Conservation (phyloP, 2,329 filamentous ascomycete species). For the Leptographium lundbergii region DNA sequence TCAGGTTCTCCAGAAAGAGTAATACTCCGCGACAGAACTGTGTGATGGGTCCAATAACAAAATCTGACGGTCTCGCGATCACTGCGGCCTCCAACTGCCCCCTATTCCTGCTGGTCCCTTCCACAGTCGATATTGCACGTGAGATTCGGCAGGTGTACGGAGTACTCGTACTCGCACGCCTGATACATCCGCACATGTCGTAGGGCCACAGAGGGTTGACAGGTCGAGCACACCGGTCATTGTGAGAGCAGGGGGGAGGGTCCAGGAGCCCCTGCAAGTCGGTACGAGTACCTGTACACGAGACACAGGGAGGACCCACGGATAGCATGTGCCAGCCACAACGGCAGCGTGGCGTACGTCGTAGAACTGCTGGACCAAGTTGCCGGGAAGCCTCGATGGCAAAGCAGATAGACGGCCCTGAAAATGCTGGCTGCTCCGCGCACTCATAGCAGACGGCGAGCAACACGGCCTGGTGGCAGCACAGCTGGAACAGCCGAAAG, state of each 20-base stretch:
- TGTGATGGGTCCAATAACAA: too few species aligned
- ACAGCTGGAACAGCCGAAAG: too few species aligned
- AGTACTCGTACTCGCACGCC: too few species aligned
- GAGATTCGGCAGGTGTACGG: too few species aligned
- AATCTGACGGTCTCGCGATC: background rate
- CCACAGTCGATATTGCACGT: background rate
- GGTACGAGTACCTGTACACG: background rate
- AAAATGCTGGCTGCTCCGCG: too few species aligned
- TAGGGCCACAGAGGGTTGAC: background rate
- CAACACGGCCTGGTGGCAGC: too few species aligned
- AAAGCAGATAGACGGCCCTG: background rate
- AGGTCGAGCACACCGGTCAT: background rate
- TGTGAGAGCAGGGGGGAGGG: background rate
- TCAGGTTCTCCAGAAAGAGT: background rate
- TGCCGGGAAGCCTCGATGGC: background rate
- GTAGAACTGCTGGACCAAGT: background rate
- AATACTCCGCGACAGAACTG: background rate
- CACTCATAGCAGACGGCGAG: too few species aligned
- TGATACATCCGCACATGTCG: background rate
- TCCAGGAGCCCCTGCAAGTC: background rate
- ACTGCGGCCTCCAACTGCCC: background rate
- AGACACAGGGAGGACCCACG: background rate
- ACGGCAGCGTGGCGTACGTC: background rate
- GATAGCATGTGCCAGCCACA: background rate
- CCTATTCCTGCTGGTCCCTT: background rate